phyloP scores from a whole-genome alignment of 768 basidiomycete species.

The Naematelia encephala region DNA sequence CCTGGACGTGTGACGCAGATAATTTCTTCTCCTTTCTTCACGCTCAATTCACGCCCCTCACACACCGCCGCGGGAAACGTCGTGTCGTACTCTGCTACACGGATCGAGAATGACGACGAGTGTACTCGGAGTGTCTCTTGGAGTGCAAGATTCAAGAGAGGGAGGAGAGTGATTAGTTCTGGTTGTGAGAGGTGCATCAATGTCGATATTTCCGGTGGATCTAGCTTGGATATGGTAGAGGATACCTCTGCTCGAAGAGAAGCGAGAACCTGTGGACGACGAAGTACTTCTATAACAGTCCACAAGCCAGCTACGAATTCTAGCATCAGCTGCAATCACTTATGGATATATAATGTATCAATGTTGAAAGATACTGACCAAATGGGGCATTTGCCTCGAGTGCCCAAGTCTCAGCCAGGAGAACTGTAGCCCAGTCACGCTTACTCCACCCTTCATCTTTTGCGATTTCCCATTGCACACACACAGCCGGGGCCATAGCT shows the following conservation, averaged over 20 bases:
- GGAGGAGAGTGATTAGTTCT: conserved; percentile 9
- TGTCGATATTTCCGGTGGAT: conserved; percentile 20
- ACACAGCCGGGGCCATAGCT: conserved; percentile 12
- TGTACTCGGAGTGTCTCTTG: conserved; percentile 31
- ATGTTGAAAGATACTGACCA: too few relatives aligned
- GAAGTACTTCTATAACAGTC: conserved; percentile 24
- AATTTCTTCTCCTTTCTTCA: conserved; percentile 21
- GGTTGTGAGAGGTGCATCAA: conserved; percentile 21
- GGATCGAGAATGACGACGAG: conserved; percentile 22
- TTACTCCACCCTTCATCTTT: conserved; percentile 23
- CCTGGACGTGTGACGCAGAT: conserved; percentile 19
- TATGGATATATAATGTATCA: neutral
- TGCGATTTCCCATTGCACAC: conserved; percentile 7
- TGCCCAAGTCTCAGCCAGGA: conserved; percentile 28
- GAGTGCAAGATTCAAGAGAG: conserved; percentile 18
- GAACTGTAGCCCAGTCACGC: conserved; percentile 13
- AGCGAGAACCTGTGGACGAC: conserved; percentile 15
- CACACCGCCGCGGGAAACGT: conserved; percentile 3
- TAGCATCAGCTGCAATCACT: neutral
- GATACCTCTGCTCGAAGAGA: conserved; percentile 15
- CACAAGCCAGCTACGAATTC: conserved; percentile 26
- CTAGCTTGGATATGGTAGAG: conserved; percentile 6
- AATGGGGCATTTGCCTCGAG: conserved; percentile 33
- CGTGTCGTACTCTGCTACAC: conserved; percentile 16
- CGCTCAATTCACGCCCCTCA: conserved; percentile 8